Conservation (phyloP, 2,329 filamentous ascomycete species). For the Plectosphaerella plurivora region DNA sequence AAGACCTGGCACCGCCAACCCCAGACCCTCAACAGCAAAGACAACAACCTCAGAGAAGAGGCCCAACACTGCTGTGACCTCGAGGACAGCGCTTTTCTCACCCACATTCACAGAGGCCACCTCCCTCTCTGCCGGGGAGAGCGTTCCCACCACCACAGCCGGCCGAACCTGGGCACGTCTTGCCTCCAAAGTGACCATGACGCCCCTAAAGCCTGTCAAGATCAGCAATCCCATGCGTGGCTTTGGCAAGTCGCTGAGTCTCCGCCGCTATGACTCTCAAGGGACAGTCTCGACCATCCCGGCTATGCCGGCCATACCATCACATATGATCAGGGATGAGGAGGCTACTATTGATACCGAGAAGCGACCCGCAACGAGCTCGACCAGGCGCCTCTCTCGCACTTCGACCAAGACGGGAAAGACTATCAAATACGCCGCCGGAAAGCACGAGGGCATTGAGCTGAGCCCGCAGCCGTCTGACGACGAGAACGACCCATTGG, state of each 20-base stretch:
- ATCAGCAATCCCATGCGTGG: neutral
- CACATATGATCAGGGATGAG: neutral
- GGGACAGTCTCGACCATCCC: neutral
- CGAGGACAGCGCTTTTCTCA: neutral
- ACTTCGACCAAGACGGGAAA: conserved; percentile 23
- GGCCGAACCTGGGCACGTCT: neutral
- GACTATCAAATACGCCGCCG: conserved; percentile 42
- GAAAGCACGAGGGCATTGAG: conserved; percentile 37
- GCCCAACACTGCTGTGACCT: neutral
- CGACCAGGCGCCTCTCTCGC: conserved; percentile 30
- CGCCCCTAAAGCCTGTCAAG: neutral
- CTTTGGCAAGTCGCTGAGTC: neutral
- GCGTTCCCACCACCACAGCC: too few relatives aligned
- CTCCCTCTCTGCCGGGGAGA: neutral
- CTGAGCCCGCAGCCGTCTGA: conserved; percentile 52
- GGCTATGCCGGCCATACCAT: too few relatives aligned
- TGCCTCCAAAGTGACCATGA: neutral
- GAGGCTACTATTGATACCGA: neutral
- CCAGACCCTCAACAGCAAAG: neutral
- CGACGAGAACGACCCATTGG: conserved; percentile 48
- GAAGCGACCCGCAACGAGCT: conserved; percentile 22
- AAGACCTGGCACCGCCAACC: neutral
- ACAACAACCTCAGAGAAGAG: neutral
- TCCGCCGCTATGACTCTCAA: neutral
- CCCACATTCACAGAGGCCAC: too few relatives aligned